These are phyloP conservation scores for Rhodamnia argentea DNA, from an alignment of 345 rosid species.

Conservation along the genomic window DNA sequence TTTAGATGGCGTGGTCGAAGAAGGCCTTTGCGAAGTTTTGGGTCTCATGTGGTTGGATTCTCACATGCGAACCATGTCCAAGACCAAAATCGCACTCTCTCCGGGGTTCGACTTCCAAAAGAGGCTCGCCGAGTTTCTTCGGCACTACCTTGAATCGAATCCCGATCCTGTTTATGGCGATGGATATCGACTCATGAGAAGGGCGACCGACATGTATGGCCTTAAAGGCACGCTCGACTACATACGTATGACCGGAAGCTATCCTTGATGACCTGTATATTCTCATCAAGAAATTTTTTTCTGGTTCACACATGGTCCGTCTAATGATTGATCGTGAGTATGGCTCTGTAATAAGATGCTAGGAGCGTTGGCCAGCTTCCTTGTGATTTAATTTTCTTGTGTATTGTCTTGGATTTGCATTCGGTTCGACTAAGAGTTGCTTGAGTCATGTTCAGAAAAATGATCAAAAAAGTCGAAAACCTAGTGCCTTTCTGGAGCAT, in stretches of 20 bases:
- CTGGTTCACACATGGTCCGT: neutral
- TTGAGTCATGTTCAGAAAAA: too few species aligned
- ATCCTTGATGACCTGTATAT: neutral
- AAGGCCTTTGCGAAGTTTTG: constrained; percentile 6
- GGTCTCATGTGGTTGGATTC: constrained; percentile 2
- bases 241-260: neutral
- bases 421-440: neutral
- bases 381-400: neutral
- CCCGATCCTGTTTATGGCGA: neutral
- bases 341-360: neutral
- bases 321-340: neutral
- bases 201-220: neutral
- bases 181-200: neutral
- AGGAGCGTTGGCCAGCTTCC: neutral
- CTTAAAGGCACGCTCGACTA: neutral
- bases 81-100: neutral
- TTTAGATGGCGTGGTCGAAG: neutral
- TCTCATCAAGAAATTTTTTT: neutral
- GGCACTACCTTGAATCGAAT: neutral
- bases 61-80: neutral
- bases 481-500: too few species aligned
- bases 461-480: too few species aligned
- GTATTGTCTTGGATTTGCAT: neutral
- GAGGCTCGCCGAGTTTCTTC: neutral
- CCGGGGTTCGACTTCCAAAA: neutral